These are phyloP conservation scores for Tricholoma sp. DNA, from an alignment of 768 basidiomycete genomes.

Conservation along the genomic window DNA sequence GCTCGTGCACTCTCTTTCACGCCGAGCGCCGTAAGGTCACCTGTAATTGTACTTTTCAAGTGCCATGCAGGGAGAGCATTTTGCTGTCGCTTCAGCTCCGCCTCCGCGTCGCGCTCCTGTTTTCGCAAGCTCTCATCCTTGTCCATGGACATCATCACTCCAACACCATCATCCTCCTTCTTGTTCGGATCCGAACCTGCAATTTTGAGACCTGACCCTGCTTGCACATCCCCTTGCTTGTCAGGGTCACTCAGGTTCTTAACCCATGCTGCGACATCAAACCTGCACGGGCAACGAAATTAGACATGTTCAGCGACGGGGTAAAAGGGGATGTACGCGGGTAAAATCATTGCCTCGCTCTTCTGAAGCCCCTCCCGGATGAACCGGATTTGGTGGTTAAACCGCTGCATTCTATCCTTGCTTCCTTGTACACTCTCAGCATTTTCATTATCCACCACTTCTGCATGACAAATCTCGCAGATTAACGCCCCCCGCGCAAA, in stretches of 20 bases:
- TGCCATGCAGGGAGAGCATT: slow-evolving; percentile 95
- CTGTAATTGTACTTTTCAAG: slow-evolving; percentile 91
- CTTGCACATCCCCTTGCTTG: slow-evolving; percentile 47
- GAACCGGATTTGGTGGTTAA: slow-evolving; percentile 87
- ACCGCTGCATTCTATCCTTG: slow-evolving; percentile 93
- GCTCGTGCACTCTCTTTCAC: slow-evolving; percentile 64
- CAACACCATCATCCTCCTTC: slow-evolving; percentile 70
- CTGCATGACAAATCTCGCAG: slow-evolving; percentile 85
- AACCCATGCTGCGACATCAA: slow-evolving; percentile 83
- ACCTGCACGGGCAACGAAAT: slow-evolving; percentile 34
- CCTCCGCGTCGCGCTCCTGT: slow-evolving; percentile 72
- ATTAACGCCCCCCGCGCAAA: slow-evolving; percentile 57
- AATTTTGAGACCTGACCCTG: slow-evolving; percentile 60
- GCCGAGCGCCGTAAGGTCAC: slow-evolving; percentile 84
- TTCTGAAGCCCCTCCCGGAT: slow-evolving; percentile 84
- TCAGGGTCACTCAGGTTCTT: slow-evolving; percentile 66
- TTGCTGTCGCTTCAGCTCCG: slow-evolving; percentile 82
- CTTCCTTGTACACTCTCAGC: slow-evolving; percentile 79
- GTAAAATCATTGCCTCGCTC: slow-evolving; percentile 83
- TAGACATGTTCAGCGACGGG: not conserved
- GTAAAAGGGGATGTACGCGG: slow-evolving; percentile 50
- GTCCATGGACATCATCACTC: slow-evolving; percentile 85
- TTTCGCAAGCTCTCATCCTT: slow-evolving; percentile 77
- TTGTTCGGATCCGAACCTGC: slow-evolving; percentile 62
- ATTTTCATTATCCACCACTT: slow-evolving; percentile 89